These are phyloP conservation scores for Candida sithepensis DNA, from an alignment of 805 yeast genomes.

Conservation along the genomic window DNA sequence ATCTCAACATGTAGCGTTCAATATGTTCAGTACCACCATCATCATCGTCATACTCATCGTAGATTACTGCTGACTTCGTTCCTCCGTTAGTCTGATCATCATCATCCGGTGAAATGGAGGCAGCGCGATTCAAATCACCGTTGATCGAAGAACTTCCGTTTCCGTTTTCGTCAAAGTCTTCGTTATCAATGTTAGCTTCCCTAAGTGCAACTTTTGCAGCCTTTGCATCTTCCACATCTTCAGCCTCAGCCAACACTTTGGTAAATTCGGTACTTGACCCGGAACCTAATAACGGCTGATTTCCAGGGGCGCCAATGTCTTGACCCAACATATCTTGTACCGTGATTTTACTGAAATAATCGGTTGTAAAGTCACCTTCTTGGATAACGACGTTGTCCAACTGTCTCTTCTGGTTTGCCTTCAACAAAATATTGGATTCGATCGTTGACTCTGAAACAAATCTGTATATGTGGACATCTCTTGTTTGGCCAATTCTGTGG, in stretches of 20 bases:
- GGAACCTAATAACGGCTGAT: conserved; percentile 15
- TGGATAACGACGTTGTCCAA: conserved; percentile 93
- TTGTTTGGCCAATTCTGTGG: conserved; percentile 96
- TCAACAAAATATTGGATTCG: conserved; percentile 88
- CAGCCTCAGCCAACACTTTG: conserved; percentile 77
- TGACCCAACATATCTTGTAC: conserved; percentile 82
- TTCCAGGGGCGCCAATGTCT: conserved; percentile 32
- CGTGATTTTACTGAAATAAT: conserved; percentile 84
- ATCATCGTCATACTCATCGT: conserved; percentile 36
- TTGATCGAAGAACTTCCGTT: conserved; percentile 30
- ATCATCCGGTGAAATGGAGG: conserved; percentile 12
- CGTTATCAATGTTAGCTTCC: conserved; percentile 79
- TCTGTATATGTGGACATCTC: conserved; percentile 96
- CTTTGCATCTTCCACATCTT: conserved; percentile 84
- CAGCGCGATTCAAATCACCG: conserved; percentile 19
- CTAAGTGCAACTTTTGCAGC: conserved; percentile 89
- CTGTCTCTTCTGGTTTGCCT: conserved; percentile 92
- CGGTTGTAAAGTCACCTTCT: conserved; percentile 97
- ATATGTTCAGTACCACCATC: conserved; percentile 75
- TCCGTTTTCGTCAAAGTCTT: conserved; percentile 65
- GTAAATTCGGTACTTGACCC: conserved; percentile 29
- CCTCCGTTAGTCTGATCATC: conserved; percentile 26
- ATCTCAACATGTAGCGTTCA: conserved; percentile 94
- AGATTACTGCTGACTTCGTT: conserved; percentile 4
- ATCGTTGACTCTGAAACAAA: conserved; percentile 95